A percentile compares a stretch with the other conserved stretches of the same genome.
phyloP scores from a whole-genome alignment of 208 protist species.

The Phytomonas serpens region DNA sequence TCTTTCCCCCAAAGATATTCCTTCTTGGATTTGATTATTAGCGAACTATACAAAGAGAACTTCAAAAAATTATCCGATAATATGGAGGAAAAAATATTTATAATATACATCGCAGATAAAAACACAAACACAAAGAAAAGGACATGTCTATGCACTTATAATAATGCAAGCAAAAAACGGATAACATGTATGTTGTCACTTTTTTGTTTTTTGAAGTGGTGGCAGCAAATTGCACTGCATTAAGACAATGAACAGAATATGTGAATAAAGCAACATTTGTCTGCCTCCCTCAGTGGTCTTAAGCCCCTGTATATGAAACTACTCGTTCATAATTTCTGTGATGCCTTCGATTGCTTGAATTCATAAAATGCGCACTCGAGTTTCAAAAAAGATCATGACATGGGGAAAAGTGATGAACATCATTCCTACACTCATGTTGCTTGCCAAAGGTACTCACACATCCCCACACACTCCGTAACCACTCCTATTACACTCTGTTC shows the following conservation, averaged over 20 bases:
- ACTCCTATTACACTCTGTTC: neutral
- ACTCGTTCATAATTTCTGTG: neutral
- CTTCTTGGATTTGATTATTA: conserved; percentile 3
- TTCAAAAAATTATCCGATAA: conserved; percentile 5
- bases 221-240: neutral
- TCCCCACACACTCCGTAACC: neutral
- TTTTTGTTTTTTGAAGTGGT: neutral
- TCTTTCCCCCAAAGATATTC: neutral
- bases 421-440: neutral
- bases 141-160: neutral
- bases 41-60: conserved; percentile 9
- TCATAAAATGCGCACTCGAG: neutral
- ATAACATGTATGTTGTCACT: neutral
- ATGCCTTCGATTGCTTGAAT: neutral
- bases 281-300: neutral
- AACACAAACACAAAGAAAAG: conserved; percentile 17
- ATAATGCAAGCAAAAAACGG: neutral
- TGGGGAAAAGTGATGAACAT: neutral
- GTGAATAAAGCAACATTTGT: neutral
- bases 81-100: neutral
- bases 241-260: neutral
- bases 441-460: neutral
- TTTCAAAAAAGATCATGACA: neutral
- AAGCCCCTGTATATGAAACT: neutral
- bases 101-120: neutral